phyloP scores from a whole-genome alignment of 306 rosid species.

The Pueraria montana region DNA sequence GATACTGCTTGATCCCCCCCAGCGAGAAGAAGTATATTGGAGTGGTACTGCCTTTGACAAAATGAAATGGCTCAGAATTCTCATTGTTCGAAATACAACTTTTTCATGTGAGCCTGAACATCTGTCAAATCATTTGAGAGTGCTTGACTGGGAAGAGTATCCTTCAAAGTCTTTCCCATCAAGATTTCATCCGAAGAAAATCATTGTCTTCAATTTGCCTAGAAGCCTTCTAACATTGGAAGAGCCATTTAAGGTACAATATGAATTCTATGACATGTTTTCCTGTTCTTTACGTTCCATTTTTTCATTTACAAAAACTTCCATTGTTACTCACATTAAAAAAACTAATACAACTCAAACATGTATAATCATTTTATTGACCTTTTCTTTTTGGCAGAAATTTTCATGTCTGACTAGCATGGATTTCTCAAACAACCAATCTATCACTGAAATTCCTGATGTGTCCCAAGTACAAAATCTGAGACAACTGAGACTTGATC shows the following conservation, averaged over 20 bases:
- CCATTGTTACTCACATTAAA: too few species aligned
- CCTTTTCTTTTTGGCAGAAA: neutral
- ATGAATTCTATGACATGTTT: neutral
- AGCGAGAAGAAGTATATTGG: neutral
- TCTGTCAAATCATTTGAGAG: slow-evolving; percentile 38
- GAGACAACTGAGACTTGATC: neutral
- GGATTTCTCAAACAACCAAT: neutral
- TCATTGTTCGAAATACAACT: slow-evolving; percentile 10
- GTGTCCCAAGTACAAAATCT: neutral
- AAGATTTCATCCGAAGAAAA: slow-evolving; percentile 8
- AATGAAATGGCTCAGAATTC: slow-evolving; percentile 39
- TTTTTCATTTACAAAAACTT: too few species aligned
- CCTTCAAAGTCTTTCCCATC: slow-evolving; percentile 33
- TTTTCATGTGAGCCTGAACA: slow-evolving; percentile 5
- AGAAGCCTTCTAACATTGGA: neutral
- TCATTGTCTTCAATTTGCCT: neutral
- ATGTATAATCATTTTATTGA: neutral
- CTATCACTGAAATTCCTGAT: neutral
- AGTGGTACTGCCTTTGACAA: slow-evolving; percentile 10
- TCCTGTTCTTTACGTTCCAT: too few species aligned
- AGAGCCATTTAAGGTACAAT: slow-evolving; percentile 33
- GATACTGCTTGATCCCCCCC: slow-evolving; percentile 36
- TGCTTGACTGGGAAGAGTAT: slow-evolving; percentile 36
- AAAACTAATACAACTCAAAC: too few species aligned
- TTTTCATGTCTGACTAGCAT: neutral